These are phyloP conservation scores for Phyllosticta ampelicida DNA, from an alignment of 2,329 filamentous ascomycete species.

Conservation along the genomic window DNA sequence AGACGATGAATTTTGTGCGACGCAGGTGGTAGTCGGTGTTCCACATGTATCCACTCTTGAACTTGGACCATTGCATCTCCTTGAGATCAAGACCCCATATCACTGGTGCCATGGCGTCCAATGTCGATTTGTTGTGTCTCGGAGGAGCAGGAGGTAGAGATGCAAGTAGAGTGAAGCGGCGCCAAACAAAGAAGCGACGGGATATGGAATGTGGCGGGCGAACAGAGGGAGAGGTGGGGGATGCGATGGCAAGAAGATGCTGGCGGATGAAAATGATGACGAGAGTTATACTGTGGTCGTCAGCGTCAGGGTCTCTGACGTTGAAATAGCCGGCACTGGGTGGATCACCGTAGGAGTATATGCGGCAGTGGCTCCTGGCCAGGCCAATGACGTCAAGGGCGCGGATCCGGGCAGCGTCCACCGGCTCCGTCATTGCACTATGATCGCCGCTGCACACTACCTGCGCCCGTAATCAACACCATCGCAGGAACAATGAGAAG, in stretches of 20 bases:
- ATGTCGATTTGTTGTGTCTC: background rate
- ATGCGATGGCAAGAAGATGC: too few relatives aligned
- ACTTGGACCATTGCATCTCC: slow-evolving; percentile 49
- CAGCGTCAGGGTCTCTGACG: background rate
- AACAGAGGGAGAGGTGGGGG: background rate
- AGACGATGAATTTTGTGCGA: slow-evolving; percentile 48
- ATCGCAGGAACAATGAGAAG: background rate
- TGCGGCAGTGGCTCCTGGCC: background rate
- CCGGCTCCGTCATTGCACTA: background rate
- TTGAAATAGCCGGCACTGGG: background rate
- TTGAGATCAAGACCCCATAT: slow-evolving; percentile 48
- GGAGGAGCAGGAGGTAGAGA: background rate
- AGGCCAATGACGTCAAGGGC: background rate
- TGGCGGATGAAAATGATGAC: background rate
- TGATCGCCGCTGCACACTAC: background rate
- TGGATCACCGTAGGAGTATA: too few relatives aligned
- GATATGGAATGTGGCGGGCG: background rate
- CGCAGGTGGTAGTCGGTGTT: slow-evolving; percentile 44
- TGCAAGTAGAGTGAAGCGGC: background rate
- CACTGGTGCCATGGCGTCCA: slow-evolving; percentile 28
- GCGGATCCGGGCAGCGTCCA: background rate
- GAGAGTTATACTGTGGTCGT: background rate
- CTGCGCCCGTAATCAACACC: background rate
- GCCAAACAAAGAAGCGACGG: background rate
- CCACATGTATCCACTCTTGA: slow-evolving; percentile 49